Conservation (phyloP, 768 basidiomycete species). For the Calocera viscosa region DNA sequence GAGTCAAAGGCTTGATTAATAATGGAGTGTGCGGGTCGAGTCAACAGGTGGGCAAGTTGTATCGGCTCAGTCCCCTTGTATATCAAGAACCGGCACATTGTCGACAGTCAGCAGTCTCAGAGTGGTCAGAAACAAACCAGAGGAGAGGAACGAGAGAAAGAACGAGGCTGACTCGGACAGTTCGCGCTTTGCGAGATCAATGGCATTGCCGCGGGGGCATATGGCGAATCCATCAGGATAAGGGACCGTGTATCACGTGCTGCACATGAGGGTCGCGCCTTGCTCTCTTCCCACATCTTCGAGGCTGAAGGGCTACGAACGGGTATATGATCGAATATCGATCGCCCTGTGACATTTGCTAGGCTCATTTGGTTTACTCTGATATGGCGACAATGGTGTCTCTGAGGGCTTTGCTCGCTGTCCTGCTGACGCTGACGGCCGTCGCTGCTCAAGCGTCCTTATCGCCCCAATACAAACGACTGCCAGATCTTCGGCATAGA, state of each 20-base stretch:
- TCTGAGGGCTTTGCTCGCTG: neutral
- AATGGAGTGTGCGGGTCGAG: slow-evolving; percentile 86
- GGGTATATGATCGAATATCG: neutral
- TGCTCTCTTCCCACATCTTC: neutral
- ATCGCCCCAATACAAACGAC: neutral
- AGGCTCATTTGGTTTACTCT: neutral
- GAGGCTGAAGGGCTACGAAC: neutral
- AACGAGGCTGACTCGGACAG: neutral
- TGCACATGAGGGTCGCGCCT: neutral
- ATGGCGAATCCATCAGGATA: neutral
- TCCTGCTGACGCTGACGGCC: neutral
- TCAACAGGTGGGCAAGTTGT: slow-evolving; percentile 84
- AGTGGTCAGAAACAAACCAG: neutral
- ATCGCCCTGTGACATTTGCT: neutral
- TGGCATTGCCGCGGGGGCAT: slow-evolving; percentile 7
- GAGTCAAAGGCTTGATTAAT: slow-evolving; percentile 97
- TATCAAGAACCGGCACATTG: slow-evolving; percentile 83
- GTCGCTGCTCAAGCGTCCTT: neutral
- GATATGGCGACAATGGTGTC: neutral
- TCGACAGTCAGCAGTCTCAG: neutral
- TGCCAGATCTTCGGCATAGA: neutral
- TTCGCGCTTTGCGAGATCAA: neutral
- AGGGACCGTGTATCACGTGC: neutral
- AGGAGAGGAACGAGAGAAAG: neutral
- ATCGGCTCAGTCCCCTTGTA: slow-evolving; percentile 94